Evolutionary conservation across 306 rosid genomes (phyloP), one percentile per base, ranked within the genome.

Genomic region (Chamaecrista fasciculata): DNA sequence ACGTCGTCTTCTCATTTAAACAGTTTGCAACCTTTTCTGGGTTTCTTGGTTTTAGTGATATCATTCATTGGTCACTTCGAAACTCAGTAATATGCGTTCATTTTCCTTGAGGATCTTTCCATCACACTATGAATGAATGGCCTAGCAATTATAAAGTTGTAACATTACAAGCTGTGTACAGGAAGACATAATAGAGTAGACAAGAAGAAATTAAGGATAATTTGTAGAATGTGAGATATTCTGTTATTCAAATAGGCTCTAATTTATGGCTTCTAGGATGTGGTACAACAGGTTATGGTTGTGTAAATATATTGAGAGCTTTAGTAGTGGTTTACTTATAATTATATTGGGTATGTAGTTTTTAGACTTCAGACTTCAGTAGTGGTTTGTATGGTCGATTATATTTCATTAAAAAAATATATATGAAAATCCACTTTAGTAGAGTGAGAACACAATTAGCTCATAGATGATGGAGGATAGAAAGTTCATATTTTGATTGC

Each of bases 1-100:
- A 12, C 88, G 46, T 57, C 78, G 5, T 81, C 88, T 39, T 91
- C 97, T 3, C 52, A 61, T 61, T 72, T 92, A 57, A 57, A 63
- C 59, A 67, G 75, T 62, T 43, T 86, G 72, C 79, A 39, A 51
- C 92, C 95, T 39, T 73, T 81, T 55, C 36, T 81, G 65, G 62
- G 88, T 56, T 77, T 51, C 83, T 64, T 86, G 60, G 11, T 86
- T 75, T 36, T 91, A 57, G 55, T 68, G 58, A 75, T 75, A 71
- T 50, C 77, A 26, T 67, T 50, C 77, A 26, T 67, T 86, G 10
- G 79, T 81, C 44, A 16, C 75, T 23, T 75, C 78, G 67, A 80
- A 16, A 24, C 48, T 82, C 28, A 48, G 62, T 40, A 48, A 59
- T 40, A 67, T 66, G 56, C 48, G 14, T 69, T 20, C 73, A 42